Evolutionary conservation across 768 basidiomycete species (phyloP).

Genomic region (Kwoniella dendrophila): DNA sequence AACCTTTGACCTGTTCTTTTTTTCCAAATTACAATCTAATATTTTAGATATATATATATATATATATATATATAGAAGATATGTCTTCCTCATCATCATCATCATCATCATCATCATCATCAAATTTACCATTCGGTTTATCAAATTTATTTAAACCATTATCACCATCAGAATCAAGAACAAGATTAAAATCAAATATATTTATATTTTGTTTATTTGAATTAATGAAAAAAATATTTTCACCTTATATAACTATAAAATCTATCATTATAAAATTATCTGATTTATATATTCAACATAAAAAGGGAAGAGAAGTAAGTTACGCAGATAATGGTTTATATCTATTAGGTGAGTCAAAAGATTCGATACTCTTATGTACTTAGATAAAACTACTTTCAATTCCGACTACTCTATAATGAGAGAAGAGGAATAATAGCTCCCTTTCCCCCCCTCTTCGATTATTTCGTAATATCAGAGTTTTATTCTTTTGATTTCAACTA

Average conservation of each 20-base stretch:
- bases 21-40: no score
- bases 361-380: not conserved
- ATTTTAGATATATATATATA: no score
- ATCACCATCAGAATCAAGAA: conserved; percentile 24
- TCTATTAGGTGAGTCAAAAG: conserved; percentile 21
- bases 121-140: conserved; percentile 15
- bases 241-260: conserved; percentile 36
- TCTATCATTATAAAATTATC: conserved; percentile 24
- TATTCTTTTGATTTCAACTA: conserved; percentile 1
- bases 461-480: not conserved
- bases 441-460: no score
- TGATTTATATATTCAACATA: conserved; percentile 23
- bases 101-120: not conserved
- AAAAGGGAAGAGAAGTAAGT: conserved; percentile 21
- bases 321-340: conserved; percentile 16
- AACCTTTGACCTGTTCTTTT: no score
- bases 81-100: no score
- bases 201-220: conserved; percentile 34
- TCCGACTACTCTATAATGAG: no score
- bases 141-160: conserved; percentile 23
- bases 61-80: no score
- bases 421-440: no score
- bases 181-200: conserved; percentile 42
- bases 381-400: no score
- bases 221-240: conserved; percentile 25